Evolutionary conservation across 176 grass and related monocot species (phyloP).

Genomic region (Otatea glauca): DNA sequence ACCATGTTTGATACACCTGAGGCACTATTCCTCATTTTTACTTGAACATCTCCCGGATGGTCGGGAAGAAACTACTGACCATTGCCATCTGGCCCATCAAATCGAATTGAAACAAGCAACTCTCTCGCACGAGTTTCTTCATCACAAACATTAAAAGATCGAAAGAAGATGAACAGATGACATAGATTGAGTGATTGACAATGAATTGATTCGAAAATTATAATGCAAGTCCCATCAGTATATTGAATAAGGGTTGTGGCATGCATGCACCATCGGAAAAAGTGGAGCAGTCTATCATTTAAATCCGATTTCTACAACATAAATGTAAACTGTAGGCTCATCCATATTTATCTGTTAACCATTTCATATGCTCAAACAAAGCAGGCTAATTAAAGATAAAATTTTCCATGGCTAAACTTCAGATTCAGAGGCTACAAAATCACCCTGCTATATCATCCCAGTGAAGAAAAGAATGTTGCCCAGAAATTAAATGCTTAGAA

Average conservation of each 20-base stretch:
- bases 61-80: conserved; percentile 98
- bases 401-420: background rate
- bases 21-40: conserved; percentile 93
- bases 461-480: conserved; percentile 94
- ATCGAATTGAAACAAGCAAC: conserved; percentile 85
- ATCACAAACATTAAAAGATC: conserved; percentile 36
- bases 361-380: conserved; percentile 41
- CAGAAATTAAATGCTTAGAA: conserved; percentile 70
- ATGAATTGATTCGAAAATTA: background rate
- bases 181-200: conserved; percentile 22
- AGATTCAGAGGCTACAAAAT: conserved; percentile 37
- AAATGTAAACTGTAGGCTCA: conserved; percentile 20
- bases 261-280: conserved; percentile 30
- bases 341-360: conserved; percentile 15
- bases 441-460: conserved; percentile 86
- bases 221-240: conserved; percentile 4
- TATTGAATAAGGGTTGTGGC: background rate
- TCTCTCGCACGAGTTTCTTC: conserved; percentile 66
- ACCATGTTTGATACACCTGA: conserved; percentile 84
- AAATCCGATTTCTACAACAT: conserved; percentile 34
- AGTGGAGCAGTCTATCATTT: conserved; percentile 1
- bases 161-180: conserved; percentile 23
- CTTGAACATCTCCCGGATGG: conserved; percentile 81
- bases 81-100: conserved; percentile 92
- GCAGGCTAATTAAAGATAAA: background rate